A percentile compares a stretch with the other conserved stretches of the same genome.
These are phyloP conservation scores for Catunica adiposa DNA, from an alignment of 2,329 filamentous ascomycete genomes.

Conservation along the genomic window DNA sequence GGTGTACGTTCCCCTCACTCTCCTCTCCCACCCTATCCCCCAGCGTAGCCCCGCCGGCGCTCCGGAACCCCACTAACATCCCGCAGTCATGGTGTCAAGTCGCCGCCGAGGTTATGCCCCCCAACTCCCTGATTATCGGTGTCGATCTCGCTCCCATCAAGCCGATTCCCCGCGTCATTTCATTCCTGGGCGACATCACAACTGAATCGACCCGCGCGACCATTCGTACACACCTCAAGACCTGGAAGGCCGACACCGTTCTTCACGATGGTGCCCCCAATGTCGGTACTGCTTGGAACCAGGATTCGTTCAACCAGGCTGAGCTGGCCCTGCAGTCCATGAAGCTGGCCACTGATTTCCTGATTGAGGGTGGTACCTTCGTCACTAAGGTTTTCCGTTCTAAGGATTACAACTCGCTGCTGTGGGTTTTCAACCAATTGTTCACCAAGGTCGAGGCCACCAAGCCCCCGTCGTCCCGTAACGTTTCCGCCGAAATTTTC, in stretches of 20 bases:
- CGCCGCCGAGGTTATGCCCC: slow-evolving; percentile 85
- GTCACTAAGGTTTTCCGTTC: slow-evolving; percentile 96
- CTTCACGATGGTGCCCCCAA: slow-evolving; percentile 96
- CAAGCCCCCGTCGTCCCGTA: slow-evolving; percentile 87
- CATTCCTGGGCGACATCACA: slow-evolving; percentile 95
- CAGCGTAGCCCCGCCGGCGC: neutral
- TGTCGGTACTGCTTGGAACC: slow-evolving; percentile 93
- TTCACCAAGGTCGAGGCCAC: slow-evolving; percentile 93
- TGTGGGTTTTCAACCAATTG: slow-evolving; percentile 96
- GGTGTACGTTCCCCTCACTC: slow-evolving; percentile 43
- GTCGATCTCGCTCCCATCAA: slow-evolving; percentile 94
- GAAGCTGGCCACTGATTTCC: slow-evolving; percentile 86
- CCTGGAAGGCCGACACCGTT: slow-evolving; percentile 89
- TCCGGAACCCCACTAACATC: slow-evolving; percentile 17
- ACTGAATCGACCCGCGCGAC: slow-evolving; percentile 90
- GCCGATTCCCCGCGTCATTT: slow-evolving; percentile 81
- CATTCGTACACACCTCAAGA: slow-evolving; percentile 77
- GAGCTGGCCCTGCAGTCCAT: slow-evolving; percentile 80
- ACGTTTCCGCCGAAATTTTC: slow-evolving; percentile 96
- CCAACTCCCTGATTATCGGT: slow-evolving; percentile 76
- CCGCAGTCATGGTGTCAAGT: slow-evolving; percentile 84
- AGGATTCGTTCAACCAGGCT: slow-evolving; percentile 95
- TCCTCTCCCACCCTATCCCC: slow-evolving; percentile 1
- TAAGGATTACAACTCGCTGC: slow-evolving; percentile 86
- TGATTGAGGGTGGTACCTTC: slow-evolving; percentile 77